Percentiles rank a stretch among this genome's conserved stretches.
These are phyloP conservation scores for Picea mariana DNA, from an alignment of 83 land plant species.

Conservation along the genomic window DNA sequence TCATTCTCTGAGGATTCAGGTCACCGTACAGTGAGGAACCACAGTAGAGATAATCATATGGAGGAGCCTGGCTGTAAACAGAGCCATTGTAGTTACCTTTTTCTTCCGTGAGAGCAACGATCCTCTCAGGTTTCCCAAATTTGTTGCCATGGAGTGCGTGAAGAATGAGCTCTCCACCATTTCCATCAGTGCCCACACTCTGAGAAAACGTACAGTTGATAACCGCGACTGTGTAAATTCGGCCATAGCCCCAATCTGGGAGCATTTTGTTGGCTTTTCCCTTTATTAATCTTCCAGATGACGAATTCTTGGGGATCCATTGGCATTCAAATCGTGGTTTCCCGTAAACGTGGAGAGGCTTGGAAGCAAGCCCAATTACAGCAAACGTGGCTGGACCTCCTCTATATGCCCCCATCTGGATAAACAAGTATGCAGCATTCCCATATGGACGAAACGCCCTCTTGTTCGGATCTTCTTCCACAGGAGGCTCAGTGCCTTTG, in stretches of 20 bases:
- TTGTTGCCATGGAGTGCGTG: conserved; percentile 47
- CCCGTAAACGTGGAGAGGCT: conserved; percentile 36
- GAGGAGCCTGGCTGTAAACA: conserved; percentile 29
- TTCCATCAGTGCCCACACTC: conserved; percentile 43
- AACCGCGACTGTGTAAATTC: conserved; percentile 57
- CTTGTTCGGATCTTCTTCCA: conserved; percentile 1
- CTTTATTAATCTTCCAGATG: conserved; percentile 7
- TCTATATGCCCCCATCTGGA: conserved; percentile 74
- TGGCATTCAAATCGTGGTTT: conserved; percentile 40
- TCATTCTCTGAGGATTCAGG: conserved; percentile 48
- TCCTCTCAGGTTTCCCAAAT: conserved; percentile 30
- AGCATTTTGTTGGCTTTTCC: conserved; percentile 34
- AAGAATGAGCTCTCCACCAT: conserved; percentile 55
- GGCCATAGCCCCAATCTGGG: conserved; percentile 60
- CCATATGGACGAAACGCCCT: conserved; percentile 55
- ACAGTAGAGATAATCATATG: conserved; percentile 72
- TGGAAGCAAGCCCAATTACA: conserved; percentile 65
- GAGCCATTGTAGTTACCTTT: conserved; percentile 42
- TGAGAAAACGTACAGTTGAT: conserved; percentile 54
- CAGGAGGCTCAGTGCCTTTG: neutral
- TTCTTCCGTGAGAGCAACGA: conserved; percentile 49
- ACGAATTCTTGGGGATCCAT: conserved; percentile 32
- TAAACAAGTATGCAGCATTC: conserved; percentile 61
- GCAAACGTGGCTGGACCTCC: conserved; percentile 70
- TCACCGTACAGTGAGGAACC: conserved; percentile 77